Evolutionary conservation across 225 moss, liverwort and hornwort genomes (phyloP), one percentile per base, ranked within the genome.

Genomic region (Straminergon stramineum): DNA sequence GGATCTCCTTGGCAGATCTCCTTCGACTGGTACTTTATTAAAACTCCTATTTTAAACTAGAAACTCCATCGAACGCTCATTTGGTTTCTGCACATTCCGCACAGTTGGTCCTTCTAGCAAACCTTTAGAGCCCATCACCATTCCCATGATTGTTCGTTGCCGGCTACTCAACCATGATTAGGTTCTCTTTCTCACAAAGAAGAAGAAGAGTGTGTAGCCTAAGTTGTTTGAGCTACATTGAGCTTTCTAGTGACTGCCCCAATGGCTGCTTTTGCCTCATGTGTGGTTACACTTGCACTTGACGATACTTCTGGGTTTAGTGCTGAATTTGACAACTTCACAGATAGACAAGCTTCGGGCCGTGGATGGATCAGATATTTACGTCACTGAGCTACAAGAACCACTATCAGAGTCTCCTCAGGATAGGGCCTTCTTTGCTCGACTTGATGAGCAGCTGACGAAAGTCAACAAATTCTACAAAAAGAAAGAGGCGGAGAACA

Each of bases 391-490:
- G 92, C 84, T 97, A 51, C 88, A 85, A 63, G 92, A 89, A 53
- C 92, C 93, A 28, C 77, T 93, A 41, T 90, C 90, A 48, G 90
- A 90, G 65, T 94, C 94, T 14, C 92, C 92, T 37, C 90, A 92
- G 61, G 95, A 96, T 58, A 94, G 89, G 77, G 85, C 86, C 10
- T 97, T 96, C 90, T 96, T 96, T 55, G 88, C 55, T 64, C 93
- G 90, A 56, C 88, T 97, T 81, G 96, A 97, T 75, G 76, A 85
- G 32, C 95, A 97, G 93, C 90, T 97, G 76, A 97, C 96, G 66
- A 96, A 96, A 88, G 93, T 97, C 62, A 96, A 91, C 71, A 89
- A 89, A 45, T 97, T 96, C 87, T 94, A 92, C 95, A 92, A 85
- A 75, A 90, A 68, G 52, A 98, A 96, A 74, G 96, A 96, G 70